Evolutionary conservation across 306 rosid genomes (phyloP).

Genomic region (Dalbergia cochinchinensis): DNA sequence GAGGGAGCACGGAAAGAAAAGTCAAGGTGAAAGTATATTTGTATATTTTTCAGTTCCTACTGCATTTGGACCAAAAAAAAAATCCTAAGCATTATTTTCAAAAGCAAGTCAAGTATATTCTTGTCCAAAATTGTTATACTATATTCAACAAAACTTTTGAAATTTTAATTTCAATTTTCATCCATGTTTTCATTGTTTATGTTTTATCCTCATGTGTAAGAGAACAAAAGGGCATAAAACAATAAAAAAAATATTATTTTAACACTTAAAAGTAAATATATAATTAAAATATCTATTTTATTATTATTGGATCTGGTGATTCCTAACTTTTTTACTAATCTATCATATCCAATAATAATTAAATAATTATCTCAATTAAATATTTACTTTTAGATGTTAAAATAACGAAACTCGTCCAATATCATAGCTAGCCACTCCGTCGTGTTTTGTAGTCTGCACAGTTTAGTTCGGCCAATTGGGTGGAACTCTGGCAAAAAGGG

Average conservation of each 20-base stretch:
- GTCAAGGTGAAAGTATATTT: neutral
- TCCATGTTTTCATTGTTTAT: neutral
- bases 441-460: conserved; percentile 12
- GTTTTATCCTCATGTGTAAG: neutral
- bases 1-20: neutral
- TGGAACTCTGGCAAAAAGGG: neutral
- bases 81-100: no score
- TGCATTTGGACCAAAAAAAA: no score
- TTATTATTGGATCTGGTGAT: no score
- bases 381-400: no score
- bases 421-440: neutral
- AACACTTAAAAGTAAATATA: no score
- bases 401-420: no score
- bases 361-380: no score
- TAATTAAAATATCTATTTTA: no score
- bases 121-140: neutral
- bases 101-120: neutral
- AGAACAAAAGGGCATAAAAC: neutral
- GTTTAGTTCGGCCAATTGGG: neutral
- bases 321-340: no score
- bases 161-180: neutral
- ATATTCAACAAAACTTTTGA: neutral
- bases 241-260: no score
- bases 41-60: neutral
- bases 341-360: no score